Evolutionary conservation across 805 yeast genomes (phyloP), one percentile per base, ranked within the genome.

Genomic region (Lachancea mirantina): DNA sequence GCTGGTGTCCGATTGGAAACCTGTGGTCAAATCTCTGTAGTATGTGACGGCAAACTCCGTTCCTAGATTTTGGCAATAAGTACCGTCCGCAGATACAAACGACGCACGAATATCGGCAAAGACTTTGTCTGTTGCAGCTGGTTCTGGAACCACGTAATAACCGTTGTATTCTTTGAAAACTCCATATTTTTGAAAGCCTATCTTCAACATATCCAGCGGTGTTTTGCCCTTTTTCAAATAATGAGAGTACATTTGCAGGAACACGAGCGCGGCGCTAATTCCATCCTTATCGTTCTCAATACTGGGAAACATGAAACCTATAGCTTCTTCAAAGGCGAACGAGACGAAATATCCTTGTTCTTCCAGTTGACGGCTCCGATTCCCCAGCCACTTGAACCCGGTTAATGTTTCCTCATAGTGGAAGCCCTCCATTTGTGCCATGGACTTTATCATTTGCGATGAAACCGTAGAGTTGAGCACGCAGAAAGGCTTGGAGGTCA

Each of bases 381-480:
- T 89, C 3, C 97, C 98, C 22, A 89, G 79, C 98, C 98, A 89
- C 60, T 89, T 89, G 65, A 89, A 89, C 1, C 98, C 98, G 1
- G 97, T 89, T 36, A 89, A 66, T 0, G 97, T 89, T 41, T 92
- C 96, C 25, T 64, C 68, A 56, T 69, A 82, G 28, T 72, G 64
- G 50, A 80, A 78, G 0, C 79, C 78, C 28, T 72, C 65, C 4
- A 49, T 51, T 4, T 65, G 55, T 1, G 95, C 92, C 76, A 87
- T 74, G 2, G 77, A 62, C 7, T 63, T 61, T 29, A 88, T 64
- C 66, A 87, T 72, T 50, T 82, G 94, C 4, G 96, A 84, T 0
- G 96, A 87, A 0, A 92, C 97, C 0, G 97, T 85, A 0, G 97
- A 87, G 51, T 83, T 85, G 27, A 89, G 57, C 56, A 89, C 60